phyloP scores from a whole-genome alignment of 73 alveolate species.

The Tetrahymena malaccensis region DNA sequence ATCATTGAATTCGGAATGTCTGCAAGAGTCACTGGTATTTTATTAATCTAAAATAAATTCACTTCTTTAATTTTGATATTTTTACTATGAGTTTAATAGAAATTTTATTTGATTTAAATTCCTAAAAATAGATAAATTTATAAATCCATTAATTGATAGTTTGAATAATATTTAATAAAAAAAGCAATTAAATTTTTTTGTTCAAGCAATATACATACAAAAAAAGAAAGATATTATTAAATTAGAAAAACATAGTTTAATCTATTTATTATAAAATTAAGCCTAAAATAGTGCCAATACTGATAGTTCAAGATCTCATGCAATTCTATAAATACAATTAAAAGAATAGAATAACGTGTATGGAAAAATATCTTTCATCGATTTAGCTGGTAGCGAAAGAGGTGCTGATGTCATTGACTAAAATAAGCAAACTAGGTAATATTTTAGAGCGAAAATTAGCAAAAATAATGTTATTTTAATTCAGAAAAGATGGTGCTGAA shows the following conservation, averaged over 20 bases:
- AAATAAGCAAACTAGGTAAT: constrained; percentile 88
- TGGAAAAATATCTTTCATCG: constrained; percentile 77
- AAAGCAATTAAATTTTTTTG: no score
- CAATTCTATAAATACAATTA: constrained; percentile 33
- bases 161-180: background rate
- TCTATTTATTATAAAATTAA: background rate
- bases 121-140: background rate
- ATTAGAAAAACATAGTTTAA: background rate
- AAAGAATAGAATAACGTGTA: constrained; percentile 23
- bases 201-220: background rate
- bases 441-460: background rate
- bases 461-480: background rate
- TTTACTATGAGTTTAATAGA: no score
- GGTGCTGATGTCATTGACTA: constrained; percentile 98
- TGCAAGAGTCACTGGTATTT: constrained; percentile 63
- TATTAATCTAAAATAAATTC: background rate
- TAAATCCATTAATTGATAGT: background rate
- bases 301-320: constrained; percentile 61
- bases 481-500: constrained; percentile 96
- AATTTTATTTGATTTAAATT: no score
- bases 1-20: constrained; percentile 68
- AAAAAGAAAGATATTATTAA: no score
- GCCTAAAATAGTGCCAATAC: constrained; percentile 47
- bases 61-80: no score
- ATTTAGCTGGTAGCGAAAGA: constrained; percentile 99